These are phyloP conservation scores for Lepidium africanum DNA, from an alignment of 345 rosid species.

Conservation along the genomic window DNA sequence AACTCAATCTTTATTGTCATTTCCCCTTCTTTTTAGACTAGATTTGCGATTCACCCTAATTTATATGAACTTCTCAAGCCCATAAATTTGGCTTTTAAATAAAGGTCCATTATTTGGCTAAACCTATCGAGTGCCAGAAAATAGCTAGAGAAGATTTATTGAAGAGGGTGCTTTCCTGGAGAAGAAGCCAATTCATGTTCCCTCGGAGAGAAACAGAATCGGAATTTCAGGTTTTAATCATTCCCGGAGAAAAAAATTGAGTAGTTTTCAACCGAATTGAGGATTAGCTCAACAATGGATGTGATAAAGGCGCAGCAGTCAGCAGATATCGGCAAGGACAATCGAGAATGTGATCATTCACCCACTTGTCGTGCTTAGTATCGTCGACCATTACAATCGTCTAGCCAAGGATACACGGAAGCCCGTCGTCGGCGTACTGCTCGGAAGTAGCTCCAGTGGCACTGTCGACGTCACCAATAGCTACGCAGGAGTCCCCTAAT, in stretches of 20 bases:
- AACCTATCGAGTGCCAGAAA: not conserved
- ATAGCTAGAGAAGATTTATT: not conserved
- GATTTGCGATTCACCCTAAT: too few species aligned
- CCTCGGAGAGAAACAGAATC: not conserved
- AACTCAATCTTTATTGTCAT: too few species aligned
- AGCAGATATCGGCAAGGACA: constrained; percentile 60
- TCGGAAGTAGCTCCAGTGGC: too few species aligned
- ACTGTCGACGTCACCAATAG: too few species aligned
- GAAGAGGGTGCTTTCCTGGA: constrained; percentile 19
- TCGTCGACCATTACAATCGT: too few species aligned
- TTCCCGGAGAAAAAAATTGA: not conserved
- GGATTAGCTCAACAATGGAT: constrained; percentile 39
- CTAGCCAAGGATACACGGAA: too few species aligned
- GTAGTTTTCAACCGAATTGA: not conserved
- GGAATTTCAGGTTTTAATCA: not conserved
- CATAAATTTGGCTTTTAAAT: not conserved
- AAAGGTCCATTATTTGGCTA: not conserved
- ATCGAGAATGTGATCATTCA: not conserved
- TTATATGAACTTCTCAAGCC: not conserved
- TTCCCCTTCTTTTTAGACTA: too few species aligned
- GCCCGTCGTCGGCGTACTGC: too few species aligned
- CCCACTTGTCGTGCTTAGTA: too few species aligned
- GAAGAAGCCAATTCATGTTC: constrained; percentile 23
- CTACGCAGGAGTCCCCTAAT: too few species aligned
- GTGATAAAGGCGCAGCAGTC: constrained; percentile 85